These are phyloP conservation scores for Phyllachora maydis DNA, from an alignment of 2,329 filamentous ascomycete genomes.

Conservation along the genomic window DNA sequence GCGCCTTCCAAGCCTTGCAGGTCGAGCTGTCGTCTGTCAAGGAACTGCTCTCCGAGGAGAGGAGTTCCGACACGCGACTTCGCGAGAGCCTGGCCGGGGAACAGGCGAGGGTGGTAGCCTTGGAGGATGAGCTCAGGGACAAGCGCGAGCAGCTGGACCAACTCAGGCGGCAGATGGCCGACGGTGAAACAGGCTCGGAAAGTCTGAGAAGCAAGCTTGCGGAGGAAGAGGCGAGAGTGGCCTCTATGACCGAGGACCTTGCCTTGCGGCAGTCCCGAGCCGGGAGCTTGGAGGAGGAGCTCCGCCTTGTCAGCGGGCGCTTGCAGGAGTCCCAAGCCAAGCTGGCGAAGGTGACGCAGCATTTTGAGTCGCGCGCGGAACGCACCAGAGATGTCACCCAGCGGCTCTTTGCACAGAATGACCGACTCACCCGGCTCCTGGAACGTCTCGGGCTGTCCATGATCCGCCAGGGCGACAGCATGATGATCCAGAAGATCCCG, in stretches of 20 bases:
- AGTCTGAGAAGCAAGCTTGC: constrained; percentile 53
- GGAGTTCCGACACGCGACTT: constrained; percentile 27
- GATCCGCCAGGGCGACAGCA: constrained; percentile 47
- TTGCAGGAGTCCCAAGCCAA: constrained; percentile 30
- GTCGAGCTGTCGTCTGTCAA: constrained; percentile 32
- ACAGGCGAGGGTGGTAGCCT: constrained; percentile 27
- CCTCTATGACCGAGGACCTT: constrained; percentile 46
- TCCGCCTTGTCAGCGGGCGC: constrained; percentile 47
- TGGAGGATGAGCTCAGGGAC: constrained; percentile 37
- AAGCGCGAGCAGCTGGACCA: constrained; percentile 48
- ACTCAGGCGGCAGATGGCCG: constrained; percentile 51
- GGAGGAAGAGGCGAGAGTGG: constrained; percentile 54
- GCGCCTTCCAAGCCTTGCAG: constrained; percentile 31
- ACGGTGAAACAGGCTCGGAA: constrained; percentile 70
- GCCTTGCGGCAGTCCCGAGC: constrained; percentile 58
- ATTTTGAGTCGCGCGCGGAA: constrained; percentile 48
- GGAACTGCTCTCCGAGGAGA: constrained; percentile 27
- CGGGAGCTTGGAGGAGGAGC: constrained; percentile 56
- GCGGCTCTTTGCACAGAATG: constrained; percentile 63
- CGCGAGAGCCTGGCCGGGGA: constrained; percentile 31
- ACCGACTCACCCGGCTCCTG: constrained; percentile 62
- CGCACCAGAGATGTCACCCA: constrained; percentile 71
- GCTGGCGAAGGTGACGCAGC: constrained; percentile 26
- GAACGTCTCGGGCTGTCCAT: constrained; percentile 77
- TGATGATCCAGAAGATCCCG: constrained; percentile 55